These are phyloP conservation scores for Rugosomyces carneus DNA, from an alignment of 1,284 basidiomycete genomes.

Conservation along the genomic window DNA sequence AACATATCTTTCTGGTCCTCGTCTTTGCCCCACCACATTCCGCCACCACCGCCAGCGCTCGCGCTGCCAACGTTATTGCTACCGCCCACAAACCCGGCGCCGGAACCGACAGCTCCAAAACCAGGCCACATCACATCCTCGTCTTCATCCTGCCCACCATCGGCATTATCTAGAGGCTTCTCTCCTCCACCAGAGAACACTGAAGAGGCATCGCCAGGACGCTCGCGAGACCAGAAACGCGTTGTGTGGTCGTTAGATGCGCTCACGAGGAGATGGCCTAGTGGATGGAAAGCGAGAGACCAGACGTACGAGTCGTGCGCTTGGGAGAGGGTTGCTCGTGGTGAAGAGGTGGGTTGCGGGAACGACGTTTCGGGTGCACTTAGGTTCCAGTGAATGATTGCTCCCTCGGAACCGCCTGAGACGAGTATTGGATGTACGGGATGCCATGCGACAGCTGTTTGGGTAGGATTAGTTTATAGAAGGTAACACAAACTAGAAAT, in stretches of 20 bases:
- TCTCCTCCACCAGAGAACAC: constrained; percentile 73
- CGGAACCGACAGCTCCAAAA: constrained; percentile 33
- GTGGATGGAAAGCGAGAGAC: constrained; percentile 92
- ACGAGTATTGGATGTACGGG: constrained; percentile 89
- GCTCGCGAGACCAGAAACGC: constrained; percentile 91
- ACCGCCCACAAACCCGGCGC: constrained; percentile 14
- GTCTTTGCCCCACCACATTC: constrained; percentile 36
- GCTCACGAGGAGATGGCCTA: constrained; percentile 89
- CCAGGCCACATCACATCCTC: constrained; percentile 68
- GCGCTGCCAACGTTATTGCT: constrained; percentile 20
- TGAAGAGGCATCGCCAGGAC: constrained; percentile 66
- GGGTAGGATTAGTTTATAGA: neutral
- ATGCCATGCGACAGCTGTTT: constrained; percentile 86
- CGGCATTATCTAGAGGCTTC: constrained; percentile 63
- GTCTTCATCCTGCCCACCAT: constrained; percentile 68
- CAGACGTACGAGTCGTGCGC: constrained; percentile 98
- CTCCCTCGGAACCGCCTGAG: constrained; percentile 90
- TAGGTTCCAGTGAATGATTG: constrained; percentile 92
- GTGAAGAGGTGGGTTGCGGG: constrained; percentile 37
- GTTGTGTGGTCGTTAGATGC: constrained; percentile 98
- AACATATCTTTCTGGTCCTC: constrained; percentile 25
- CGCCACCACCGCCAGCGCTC: constrained; percentile 15
- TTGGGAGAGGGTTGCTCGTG: constrained; percentile 80
- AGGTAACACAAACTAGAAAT: neutral
- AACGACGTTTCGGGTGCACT: constrained; percentile 41